Percentiles rank a stretch among this genome's conserved stretches.
Evolutionary conservation across 192 early-diverging fungal genomes (phyloP).

Genomic region (Diversispora eburnea): DNA sequence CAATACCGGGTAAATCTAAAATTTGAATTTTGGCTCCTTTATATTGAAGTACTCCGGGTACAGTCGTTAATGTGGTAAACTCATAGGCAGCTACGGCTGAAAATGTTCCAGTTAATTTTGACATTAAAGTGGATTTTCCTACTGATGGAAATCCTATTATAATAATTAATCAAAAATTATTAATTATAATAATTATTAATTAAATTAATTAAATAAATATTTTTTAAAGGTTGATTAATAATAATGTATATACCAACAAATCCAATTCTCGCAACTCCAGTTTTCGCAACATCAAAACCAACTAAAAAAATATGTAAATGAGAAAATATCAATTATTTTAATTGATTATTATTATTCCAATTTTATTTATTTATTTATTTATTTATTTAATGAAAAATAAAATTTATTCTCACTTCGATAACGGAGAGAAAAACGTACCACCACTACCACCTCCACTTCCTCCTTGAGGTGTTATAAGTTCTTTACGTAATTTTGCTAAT

Average conservation of each 20-base stretch:
- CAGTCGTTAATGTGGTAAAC: slow-evolving; percentile 98
- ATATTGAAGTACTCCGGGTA: slow-evolving; percentile 93
- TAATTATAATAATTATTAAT: too few relatives aligned
- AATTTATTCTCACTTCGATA: slow-evolving; percentile 9
- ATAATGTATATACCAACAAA: slow-evolving; percentile 59
- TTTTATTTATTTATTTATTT: too few relatives aligned
- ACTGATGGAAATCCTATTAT: slow-evolving; percentile 91
- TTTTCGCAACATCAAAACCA: slow-evolving; percentile 98
- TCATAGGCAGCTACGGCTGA: slow-evolving; percentile 96
- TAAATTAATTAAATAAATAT: too few relatives aligned
- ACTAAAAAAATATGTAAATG: slow-evolving; percentile 38
- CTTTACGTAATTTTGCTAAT: slow-evolving; percentile 92
- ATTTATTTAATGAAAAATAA: too few relatives aligned
- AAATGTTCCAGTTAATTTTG: slow-evolving; percentile 92
- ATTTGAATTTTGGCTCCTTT: slow-evolving; percentile 99
- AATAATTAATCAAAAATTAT: too few relatives aligned
- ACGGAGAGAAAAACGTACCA: slow-evolving; percentile 40
- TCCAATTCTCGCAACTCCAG: slow-evolving; percentile 97
- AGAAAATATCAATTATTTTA: background rate
- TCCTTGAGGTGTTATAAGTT: slow-evolving; percentile 83
- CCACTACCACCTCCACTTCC: slow-evolving; percentile 86
- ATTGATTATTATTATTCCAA: background rate
- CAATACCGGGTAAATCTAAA: slow-evolving; percentile 96
- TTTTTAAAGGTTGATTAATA: background rate
- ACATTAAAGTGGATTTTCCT: slow-evolving; percentile 97